These are phyloP conservation scores for Zygoascus ofunaensis DNA, from an alignment of 805 yeast species.

Conservation along the genomic window DNA sequence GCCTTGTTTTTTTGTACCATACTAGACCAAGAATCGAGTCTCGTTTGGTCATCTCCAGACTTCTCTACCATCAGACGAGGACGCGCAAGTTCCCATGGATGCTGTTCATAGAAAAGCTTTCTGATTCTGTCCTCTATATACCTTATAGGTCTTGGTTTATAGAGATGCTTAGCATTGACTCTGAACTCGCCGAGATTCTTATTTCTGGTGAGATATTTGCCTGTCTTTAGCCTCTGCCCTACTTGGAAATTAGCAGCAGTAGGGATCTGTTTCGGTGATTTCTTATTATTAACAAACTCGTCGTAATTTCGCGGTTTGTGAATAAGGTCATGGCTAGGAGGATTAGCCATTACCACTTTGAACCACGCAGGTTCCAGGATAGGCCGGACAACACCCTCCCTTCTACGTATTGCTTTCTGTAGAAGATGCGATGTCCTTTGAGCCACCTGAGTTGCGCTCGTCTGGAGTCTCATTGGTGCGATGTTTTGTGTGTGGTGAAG, in stretches of 20 bases:
- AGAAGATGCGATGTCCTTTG: conserved; percentile 74
- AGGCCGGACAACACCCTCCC: conserved; percentile 25
- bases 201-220: conserved; percentile 40
- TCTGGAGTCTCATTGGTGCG: conserved; percentile 58
- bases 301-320: conserved; percentile 32
- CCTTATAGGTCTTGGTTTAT: conserved; percentile 44
- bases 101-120: conserved; percentile 75
- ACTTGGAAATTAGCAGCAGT: conserved; percentile 10
- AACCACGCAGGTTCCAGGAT: conserved; percentile 79
- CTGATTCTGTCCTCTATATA: conserved; percentile 76
- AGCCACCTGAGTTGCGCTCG: conserved; percentile 64
- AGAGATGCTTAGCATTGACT: conserved; percentile 30
- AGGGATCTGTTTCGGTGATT: conserved; percentile 10
- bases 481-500: too few relatives aligned
- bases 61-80: conserved; percentile 79
- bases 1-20: conserved; percentile 65
- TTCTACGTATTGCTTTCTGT: conserved; percentile 40
- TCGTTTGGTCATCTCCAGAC: conserved; percentile 44
- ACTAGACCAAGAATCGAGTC: conserved; percentile 61
- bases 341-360: conserved; percentile 70
- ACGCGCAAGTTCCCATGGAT: conserved; percentile 96
- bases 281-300: conserved; percentile 13
- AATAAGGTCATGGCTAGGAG: conserved; percentile 61
- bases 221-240: conserved; percentile 17
- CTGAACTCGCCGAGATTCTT: conserved; percentile 25